These are phyloP conservation scores for Tardiomyces depauwii DNA, from an alignment of 1,139 yeast genomes.

Conservation along the genomic window DNA sequence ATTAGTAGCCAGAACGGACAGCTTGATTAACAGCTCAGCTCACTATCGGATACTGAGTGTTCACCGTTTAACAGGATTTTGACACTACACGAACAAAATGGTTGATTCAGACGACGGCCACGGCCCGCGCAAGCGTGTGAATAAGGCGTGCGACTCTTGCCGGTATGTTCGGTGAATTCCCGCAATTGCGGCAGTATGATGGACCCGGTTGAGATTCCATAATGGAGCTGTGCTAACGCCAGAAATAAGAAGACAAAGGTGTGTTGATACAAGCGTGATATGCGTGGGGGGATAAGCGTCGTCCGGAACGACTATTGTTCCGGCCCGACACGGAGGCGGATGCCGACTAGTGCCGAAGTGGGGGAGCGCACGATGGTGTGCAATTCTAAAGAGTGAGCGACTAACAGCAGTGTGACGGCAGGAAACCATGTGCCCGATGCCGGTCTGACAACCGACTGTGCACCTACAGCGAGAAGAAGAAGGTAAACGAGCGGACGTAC, in stretches of 20 bases:
- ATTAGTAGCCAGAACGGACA: no score
- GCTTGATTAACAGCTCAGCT: no score
- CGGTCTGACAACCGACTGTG: conserved; percentile 61
- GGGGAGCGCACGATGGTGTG: not conserved
- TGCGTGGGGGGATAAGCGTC: no score
- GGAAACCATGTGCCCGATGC: conserved; percentile 65
- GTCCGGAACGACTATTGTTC: no score
- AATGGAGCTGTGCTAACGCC: conserved; percentile 1
- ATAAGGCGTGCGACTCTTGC: conserved; percentile 76
- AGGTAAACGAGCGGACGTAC: conserved; percentile 47
- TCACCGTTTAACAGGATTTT: no score
- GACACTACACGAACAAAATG: not conserved
- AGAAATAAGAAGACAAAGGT: conserved; percentile 36
- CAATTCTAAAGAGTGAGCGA: not conserved
- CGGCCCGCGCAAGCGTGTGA: conserved; percentile 35
- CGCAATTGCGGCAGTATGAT: no score
- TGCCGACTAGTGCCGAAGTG: not conserved
- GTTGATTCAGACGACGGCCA: not conserved
- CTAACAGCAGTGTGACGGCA: conserved; percentile 64
- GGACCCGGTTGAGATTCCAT: no score
- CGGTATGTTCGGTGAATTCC: no score
- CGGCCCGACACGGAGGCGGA: no score
- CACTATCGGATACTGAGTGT: no score
- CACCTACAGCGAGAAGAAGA: conserved; percentile 60
- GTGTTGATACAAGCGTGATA: no score